These are phyloP conservation scores for Urochloa ruziziensis DNA, from an alignment of 176 grass and related monocot species.

Conservation along the genomic window DNA sequence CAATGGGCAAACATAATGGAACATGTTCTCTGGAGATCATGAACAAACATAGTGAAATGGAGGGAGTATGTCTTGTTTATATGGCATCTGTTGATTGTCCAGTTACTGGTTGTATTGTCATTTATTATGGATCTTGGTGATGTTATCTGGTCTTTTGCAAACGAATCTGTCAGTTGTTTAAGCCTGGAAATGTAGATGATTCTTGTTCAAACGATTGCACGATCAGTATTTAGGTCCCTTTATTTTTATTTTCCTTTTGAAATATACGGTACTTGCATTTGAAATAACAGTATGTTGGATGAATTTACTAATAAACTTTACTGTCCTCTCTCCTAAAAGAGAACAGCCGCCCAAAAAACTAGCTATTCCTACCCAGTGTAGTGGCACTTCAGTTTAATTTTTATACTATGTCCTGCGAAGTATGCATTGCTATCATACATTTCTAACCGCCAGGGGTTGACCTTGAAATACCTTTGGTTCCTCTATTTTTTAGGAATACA, in stretches of 20 bases:
- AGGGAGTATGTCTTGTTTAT: neutral
- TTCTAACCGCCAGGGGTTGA: slow-evolving; percentile 13
- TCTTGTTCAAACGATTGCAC: neutral
- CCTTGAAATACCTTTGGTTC: neutral
- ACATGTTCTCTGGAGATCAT: neutral
- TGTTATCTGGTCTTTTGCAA: neutral
- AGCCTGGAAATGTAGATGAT: slow-evolving; percentile 5
- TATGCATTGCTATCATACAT: neutral
- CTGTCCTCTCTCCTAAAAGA: neutral
- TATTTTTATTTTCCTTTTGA: slow-evolving; percentile 13
- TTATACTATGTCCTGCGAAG: neutral
- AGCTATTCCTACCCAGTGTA: neutral
- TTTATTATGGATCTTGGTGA: slow-evolving; percentile 1
- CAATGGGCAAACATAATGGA: neutral
- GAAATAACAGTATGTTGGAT: neutral
- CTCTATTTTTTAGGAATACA: slow-evolving; percentile 76
- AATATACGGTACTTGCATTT: neutral
- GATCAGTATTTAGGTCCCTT: neutral
- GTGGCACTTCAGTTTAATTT: neutral
- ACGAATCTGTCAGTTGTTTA: slow-evolving; percentile 3
- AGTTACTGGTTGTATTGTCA: slow-evolving; percentile 4
- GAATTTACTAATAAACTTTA: neutral
- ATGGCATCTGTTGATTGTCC: neutral
- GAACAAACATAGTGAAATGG: neutral
- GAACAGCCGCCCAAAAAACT: neutral